Base-by-base conservation (phyloP, 805 yeast genomes). In the Lipomyces spencermartinsiae region DNA sequence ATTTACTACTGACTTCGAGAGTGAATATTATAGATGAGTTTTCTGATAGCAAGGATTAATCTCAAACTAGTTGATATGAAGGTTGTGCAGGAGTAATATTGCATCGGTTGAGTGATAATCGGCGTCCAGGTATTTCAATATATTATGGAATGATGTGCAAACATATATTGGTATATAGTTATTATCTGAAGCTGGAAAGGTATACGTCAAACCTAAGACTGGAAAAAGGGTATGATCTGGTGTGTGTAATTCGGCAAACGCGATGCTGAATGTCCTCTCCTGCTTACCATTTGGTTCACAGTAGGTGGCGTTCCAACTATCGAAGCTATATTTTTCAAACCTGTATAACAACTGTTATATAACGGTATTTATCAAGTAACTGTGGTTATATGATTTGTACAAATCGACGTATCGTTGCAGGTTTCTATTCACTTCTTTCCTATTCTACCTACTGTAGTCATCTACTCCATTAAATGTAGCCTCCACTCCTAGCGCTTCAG, bases 381-480 rank as follows among this genome's bases (percentile, higher is more conserved):
- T 35, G 39, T 16, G 22, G 22, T n/a, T 19, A 43, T n/a, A 16
- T 43, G n/a, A 43, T 2, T 25, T 43, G n/a, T 19, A 43, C 39
- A 35, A 35, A 43, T 2, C 6, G 19, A 3, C 22, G 19, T n/a
- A 43, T 1, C 7, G 22, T 8, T 19, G 10, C 22, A n/a, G 6
- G n/a, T 4, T 43, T 43, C 25, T n/a, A 43, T 6, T 0, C 29
- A 25, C 29, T 25, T 25, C 29, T 7, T 43, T n/a, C 19, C 16
- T 19, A 16, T n/a, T 53, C 56, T 53, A 53, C 56, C 56, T 49
- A 55, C 69, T 66, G 54, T 67, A 67, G n/a, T 70, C 73, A 22
- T 70, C 74, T 16, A 72, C 71, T 1, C 70, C 73, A 14, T 70
- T 70, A 51, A 73, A 73, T 3, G 66, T 65, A 34, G 66, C 62